Conservation (phyloP, 1,284 basidiomycete genomes). For the Microbotryum saponariae region DNA sequence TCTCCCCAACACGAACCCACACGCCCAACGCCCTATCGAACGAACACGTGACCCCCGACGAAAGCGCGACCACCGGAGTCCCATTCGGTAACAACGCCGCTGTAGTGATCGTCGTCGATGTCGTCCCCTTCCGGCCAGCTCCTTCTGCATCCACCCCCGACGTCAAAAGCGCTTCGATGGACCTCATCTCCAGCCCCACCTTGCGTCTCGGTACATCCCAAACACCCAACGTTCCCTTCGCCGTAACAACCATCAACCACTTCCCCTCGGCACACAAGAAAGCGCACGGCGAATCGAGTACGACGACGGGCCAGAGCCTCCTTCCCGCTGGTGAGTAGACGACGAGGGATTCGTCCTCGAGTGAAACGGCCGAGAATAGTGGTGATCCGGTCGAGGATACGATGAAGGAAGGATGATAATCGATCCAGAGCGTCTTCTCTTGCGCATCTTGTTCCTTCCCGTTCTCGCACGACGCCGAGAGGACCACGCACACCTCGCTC, state of each 20-base stretch:
- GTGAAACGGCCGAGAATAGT: slow-evolving; percentile 63
- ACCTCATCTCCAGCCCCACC: not conserved
- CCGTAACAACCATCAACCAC: slow-evolving; percentile 63
- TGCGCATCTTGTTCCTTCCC: too few relatives aligned
- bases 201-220: slow-evolving; percentile 51
- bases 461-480: slow-evolving; percentile 44
- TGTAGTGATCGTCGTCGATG: slow-evolving; percentile 45
- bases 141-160: too few relatives aligned
- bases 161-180: slow-evolving; percentile 3
- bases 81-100: slow-evolving; percentile 67
- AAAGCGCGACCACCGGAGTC: slow-evolving; percentile 62
- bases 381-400: slow-evolving; percentile 58
- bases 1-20: slow-evolving; percentile 66
- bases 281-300: slow-evolving; percentile 61
- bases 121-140: slow-evolving; percentile 44
- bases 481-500: slow-evolving; percentile 60
- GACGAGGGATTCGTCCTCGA: slow-evolving; percentile 65
- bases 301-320: slow-evolving; percentile 65
- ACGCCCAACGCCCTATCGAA: slow-evolving; percentile 59
- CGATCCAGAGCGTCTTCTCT: slow-evolving; percentile 67
- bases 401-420: slow-evolving; percentile 67
- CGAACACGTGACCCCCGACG: slow-evolving; percentile 63
- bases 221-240: slow-evolving; percentile 59
- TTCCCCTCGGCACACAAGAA: slow-evolving; percentile 57
- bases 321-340: slow-evolving; percentile 73